Evolutionary conservation across 768 basidiomycete genomes (phyloP).

Genomic region (Boletus reticuloceps): DNA sequence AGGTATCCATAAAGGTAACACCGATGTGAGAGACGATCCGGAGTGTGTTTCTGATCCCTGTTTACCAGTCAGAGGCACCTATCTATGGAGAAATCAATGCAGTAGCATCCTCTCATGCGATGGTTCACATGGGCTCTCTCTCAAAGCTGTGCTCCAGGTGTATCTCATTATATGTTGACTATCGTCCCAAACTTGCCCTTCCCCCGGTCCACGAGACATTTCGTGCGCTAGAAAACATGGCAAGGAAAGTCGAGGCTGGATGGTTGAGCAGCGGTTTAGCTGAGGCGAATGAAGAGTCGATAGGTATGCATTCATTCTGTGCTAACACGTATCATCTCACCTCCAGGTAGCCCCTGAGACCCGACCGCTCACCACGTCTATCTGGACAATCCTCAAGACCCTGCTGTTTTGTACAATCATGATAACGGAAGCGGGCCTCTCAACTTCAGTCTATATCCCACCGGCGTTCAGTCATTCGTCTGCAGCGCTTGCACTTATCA

Average conservation of each 20-base stretch:
- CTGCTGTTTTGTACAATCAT: slow-evolving; percentile 72
- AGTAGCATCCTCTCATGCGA: slow-evolving; percentile 35
- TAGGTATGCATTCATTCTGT: slow-evolving; percentile 35
- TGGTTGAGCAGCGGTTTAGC: slow-evolving; percentile 44
- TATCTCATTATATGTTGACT: slow-evolving; percentile 34
- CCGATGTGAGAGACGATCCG: neutral
- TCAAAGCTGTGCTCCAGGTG: slow-evolving; percentile 39
- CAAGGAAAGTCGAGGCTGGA: slow-evolving; percentile 44
- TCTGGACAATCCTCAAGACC: slow-evolving; percentile 73
- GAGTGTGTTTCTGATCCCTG: neutral
- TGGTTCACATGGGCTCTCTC: slow-evolving; percentile 38
- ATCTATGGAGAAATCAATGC: slow-evolving; percentile 34
- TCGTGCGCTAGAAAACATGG: slow-evolving; percentile 32
- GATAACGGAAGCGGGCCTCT: slow-evolving; percentile 62
- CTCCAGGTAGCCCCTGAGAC: slow-evolving; percentile 39
- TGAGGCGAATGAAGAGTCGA: slow-evolving; percentile 18
- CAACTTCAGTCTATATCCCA: slow-evolving; percentile 50
- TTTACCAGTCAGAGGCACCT: slow-evolving; percentile 31
- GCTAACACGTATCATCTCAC: slow-evolving; percentile 2
- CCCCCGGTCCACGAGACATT: slow-evolving; percentile 28
- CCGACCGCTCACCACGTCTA: slow-evolving; percentile 42
- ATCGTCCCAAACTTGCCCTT: slow-evolving; percentile 29
- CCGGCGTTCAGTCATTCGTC: slow-evolving; percentile 39
- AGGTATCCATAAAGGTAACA: slow-evolving; percentile 19
- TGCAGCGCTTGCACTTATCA: slow-evolving; percentile 49